These are phyloP conservation scores for Chlamydomonas incerta DNA, from an alignment of 139 green algal genomes.

Conservation along the genomic window DNA sequence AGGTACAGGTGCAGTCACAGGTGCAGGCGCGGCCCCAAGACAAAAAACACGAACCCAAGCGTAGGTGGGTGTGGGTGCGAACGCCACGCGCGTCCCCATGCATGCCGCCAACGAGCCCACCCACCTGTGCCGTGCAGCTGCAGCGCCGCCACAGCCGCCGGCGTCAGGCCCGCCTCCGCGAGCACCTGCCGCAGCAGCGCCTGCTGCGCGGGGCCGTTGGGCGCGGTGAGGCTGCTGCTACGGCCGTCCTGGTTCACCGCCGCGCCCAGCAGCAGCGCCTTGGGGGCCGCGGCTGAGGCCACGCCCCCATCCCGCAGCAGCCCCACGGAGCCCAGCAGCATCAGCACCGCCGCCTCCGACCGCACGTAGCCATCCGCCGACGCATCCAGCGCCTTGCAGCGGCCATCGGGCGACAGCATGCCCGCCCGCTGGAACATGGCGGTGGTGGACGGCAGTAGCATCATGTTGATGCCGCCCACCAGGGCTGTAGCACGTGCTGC, in stretches of 20 bases:
- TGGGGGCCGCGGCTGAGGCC: background rate
- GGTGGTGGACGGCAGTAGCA: constrained; percentile 77
- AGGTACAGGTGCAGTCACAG: too few species aligned
- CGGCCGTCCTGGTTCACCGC: constrained; percentile 88
- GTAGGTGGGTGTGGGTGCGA: too few species aligned
- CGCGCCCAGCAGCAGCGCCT: constrained; percentile 53
- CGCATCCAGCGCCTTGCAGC: constrained; percentile 89
- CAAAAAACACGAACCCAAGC: too few species aligned
- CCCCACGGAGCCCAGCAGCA: constrained; percentile 52
- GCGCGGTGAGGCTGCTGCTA: constrained; percentile 88
- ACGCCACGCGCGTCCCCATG: too few species aligned
- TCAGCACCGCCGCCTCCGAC: constrained; percentile 49
- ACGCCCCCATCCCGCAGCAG: too few species aligned
- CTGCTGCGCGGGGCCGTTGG: constrained; percentile 90
- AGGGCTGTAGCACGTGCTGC: constrained; percentile 44
- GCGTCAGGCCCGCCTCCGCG: background rate
- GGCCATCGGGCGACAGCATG: constrained; percentile 83
- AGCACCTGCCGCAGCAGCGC: constrained; percentile 72
- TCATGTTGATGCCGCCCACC: constrained; percentile 81
- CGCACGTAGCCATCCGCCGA: constrained; percentile 77
- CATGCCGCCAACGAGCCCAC: too few species aligned
- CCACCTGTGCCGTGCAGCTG: constrained; percentile 80
- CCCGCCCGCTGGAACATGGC: constrained; percentile 75
- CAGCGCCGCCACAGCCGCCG: constrained; percentile 45
- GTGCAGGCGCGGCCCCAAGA: too few species aligned